Evolutionary conservation across 2,329 filamentous ascomycete genomes (phyloP).

Genomic region (Trichophyton equinum): DNA sequence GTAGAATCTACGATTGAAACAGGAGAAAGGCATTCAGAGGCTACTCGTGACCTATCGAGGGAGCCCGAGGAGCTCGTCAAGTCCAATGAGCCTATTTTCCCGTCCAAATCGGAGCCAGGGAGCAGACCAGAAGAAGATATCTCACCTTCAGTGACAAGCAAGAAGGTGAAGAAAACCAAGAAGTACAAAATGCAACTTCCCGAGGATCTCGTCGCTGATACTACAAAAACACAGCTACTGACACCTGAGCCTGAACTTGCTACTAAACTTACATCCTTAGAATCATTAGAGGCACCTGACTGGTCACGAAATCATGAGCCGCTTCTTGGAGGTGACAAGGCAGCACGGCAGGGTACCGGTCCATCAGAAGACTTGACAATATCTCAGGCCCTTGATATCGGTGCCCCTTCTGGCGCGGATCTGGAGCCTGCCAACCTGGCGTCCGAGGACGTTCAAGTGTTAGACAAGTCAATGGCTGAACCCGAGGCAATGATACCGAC

Average conservation of each 20-base stretch:
- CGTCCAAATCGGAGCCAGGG: not conserved
- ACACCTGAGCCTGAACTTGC: not conserved
- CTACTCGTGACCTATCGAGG: not conserved
- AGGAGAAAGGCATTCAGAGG: not conserved
- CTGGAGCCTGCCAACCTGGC: not conserved
- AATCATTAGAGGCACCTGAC: not conserved
- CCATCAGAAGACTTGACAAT: not conserved
- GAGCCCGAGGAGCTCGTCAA: not conserved
- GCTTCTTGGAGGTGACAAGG: not conserved
- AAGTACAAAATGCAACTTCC: not conserved
- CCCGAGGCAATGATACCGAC: not conserved
- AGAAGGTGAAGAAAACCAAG: not conserved
- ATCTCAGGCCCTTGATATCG: not conserved
- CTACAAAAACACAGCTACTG: not conserved
- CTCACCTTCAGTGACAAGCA: not conserved
- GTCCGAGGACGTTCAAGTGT: conserved; percentile 2
- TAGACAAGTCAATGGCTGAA: conserved; percentile 8
- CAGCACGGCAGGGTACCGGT: not conserved
- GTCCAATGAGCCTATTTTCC: not conserved
- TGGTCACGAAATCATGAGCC: not conserved
- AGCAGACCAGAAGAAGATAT: not conserved
- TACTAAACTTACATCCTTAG: not conserved
- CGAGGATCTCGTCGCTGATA: not conserved
- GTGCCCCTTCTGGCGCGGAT: not conserved
- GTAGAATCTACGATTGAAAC: not conserved